Base-by-base conservation (phyloP, 2,329 filamentous ascomycete species). In the Emmonsiellopsis sp. region DNA sequence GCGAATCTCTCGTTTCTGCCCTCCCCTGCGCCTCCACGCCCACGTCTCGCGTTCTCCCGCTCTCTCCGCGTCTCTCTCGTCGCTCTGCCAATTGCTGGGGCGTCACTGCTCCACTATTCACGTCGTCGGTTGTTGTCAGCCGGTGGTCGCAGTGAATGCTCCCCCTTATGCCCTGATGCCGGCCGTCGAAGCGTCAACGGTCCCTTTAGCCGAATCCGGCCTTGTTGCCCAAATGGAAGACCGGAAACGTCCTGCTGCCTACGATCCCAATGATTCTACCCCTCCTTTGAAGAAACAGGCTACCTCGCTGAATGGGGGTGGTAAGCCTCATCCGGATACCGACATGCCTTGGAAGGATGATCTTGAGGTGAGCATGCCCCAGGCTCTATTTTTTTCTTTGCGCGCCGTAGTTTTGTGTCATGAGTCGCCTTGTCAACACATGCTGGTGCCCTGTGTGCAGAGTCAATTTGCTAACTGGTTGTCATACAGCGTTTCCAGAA, bases 211-310 rank as follows among this genome's bases (percentile, higher is more conserved):
- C 78, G 86, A 88, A 77, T 73, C 80, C 71, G 84, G 84, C 80
- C 80, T 88, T 75, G 78, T 84, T 78, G 78, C 84, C 63, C 95
- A 93, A 82, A 98, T 97, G 92, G 93, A 98, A 81, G 93, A 97
- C 79, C 89, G 93, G 82, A 98, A 98, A 82, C 85, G 93, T 82
- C 87, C 90, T 68, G 88, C 90, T 68, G 81, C 86, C 63, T 80
- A 82, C 73, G 87, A 86, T 68, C 77, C 82, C 65, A 88, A 93
- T 71, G 89, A 96, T 62, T 77, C 88, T 66, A 87, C 87, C 60
- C 92, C 92, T 61, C 91, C 92, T 21, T 87, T 84, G 67, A 98
- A 97, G 79, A 86, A 90, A 73, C 87, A 95, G 71, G 88, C 89
- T 53, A 80, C 77, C 51, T 65, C 73, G 56, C 57, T 70, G 51